phyloP scores from a whole-genome alignment of 106 monocot species.

The Dendrobium officinale region DNA sequence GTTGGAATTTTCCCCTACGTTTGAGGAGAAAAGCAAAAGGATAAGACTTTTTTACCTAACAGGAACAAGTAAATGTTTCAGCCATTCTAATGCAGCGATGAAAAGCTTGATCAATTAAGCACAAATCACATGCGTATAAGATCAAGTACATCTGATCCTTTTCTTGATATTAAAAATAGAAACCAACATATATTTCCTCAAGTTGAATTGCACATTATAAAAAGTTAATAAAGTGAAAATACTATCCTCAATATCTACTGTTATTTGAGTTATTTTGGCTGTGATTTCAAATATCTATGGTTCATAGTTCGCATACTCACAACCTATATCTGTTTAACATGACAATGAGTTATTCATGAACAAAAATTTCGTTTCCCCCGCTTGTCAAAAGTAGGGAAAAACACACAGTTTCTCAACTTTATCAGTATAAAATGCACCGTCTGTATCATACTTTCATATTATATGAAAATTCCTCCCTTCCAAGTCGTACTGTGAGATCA shows the following conservation, averaged over 20 bases:
- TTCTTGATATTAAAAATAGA: not conserved
- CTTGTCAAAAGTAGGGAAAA: not conserved
- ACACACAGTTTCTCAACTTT: not conserved
- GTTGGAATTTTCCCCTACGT: no score
- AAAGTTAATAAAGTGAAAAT: not conserved
- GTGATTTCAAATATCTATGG: constrained; percentile 2
- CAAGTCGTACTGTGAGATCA: not conserved
- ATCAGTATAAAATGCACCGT: no score
- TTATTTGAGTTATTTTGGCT: not conserved
- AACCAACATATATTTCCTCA: not conserved
- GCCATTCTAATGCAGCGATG: not conserved
- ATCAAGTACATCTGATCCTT: not conserved
- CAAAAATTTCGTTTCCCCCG: not conserved
- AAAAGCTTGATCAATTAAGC: not conserved
- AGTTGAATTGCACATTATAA: not conserved
- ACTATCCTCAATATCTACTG: not conserved
- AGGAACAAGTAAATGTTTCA: not conserved
- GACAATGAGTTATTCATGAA: not conserved
- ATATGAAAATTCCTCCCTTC: not conserved
- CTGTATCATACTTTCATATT: not conserved
- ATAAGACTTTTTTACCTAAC: not conserved
- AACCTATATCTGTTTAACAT: no score
- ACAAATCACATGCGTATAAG: not conserved
- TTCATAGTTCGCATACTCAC: not conserved
- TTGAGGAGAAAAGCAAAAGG: not conserved